A percentile compares a stretch with the other conserved stretches of the same genome.
Conservation (phyloP, 495 filamentous ascomycete genomes). For the Parmelia sp. region DNA sequence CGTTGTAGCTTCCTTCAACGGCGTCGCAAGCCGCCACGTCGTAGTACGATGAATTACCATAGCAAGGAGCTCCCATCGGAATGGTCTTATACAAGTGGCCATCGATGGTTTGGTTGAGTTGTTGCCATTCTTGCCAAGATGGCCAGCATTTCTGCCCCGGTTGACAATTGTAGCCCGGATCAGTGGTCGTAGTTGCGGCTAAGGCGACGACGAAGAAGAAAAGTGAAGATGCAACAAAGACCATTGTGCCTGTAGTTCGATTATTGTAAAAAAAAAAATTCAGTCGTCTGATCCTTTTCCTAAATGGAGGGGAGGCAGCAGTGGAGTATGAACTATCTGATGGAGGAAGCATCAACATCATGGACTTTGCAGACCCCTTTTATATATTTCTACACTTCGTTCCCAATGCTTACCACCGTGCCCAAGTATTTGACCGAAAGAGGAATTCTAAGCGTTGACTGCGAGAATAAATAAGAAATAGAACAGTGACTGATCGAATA, state of each 20-base stretch:
- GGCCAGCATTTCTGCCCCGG: slow-evolving; percentile 23
- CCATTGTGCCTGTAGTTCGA: neutral
- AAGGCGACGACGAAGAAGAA: slow-evolving; percentile 1
- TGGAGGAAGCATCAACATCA: neutral
- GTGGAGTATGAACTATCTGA: slow-evolving; percentile 8
- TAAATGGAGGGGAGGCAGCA: neutral
- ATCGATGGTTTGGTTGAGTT: slow-evolving; percentile 28
- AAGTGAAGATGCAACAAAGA: neutral
- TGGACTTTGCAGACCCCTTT: slow-evolving; percentile 3
- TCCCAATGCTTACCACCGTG: slow-evolving; percentile 5
- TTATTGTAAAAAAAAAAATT: neutral
- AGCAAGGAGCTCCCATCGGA: slow-evolving; percentile 31
- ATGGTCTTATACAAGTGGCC: slow-evolving; percentile 23
- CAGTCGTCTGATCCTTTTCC: neutral
- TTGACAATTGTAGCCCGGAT: slow-evolving; percentile 8
- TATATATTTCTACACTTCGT: slow-evolving; percentile 3
- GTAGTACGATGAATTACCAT: slow-evolving; percentile 25
- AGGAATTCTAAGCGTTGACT: neutral
- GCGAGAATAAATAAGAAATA: neutral
- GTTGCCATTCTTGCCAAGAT: slow-evolving; percentile 26
- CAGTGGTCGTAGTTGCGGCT: neutral
- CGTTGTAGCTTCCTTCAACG: slow-evolving; percentile 25
- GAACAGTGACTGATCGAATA: neutral
- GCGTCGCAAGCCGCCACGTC: slow-evolving; percentile 22
- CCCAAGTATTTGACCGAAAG: neutral